Base-by-base conservation (phyloP, 1,284 basidiomycete species). In the Rhodotorula sp. region DNA sequence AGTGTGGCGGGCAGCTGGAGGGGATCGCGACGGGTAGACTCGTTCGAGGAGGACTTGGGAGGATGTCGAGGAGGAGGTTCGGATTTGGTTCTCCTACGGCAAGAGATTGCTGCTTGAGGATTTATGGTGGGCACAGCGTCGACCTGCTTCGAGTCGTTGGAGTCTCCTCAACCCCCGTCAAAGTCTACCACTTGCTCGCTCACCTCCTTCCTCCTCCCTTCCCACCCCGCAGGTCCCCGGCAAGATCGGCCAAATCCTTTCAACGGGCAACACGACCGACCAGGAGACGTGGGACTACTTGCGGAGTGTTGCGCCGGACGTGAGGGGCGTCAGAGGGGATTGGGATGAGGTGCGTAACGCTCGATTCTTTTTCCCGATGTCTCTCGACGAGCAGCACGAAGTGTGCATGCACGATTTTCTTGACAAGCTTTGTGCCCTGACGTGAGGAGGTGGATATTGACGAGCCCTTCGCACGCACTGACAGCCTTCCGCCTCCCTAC, bases 181-280 rank as follows among this genome's bases (percentile, higher is more conserved):
- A 10, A 15, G 11, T 24, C 46, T 22, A 10, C 32, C 63, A 11
- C 19, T 11, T 32, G 13, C 47, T 15, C 22, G 13, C 57, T 51
- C 17, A 44, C 36, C 24, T 29, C 22, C 32, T 9, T 20, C 19
- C 34, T n/a, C 47, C 54, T 53, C 27, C 20, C 22, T 15, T 20
- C 32, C 39, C 3, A 13, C 29, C 19, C 2, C 34, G 17, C 54
- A 69, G 82, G 94, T 4, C 88, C 82, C 95, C 17, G 95, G 96
- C 48, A 99, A 99, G 83, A 99, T 99, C 52, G 92, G 95, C 74
- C 95, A 99, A 81, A 96, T 99, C 72, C 85, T 99, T 46, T 96
- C 94, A 80, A 99, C 95, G 0, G 96, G 95, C 59, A 99, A 99
- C 79, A 89, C 98, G 20, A 96, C 93, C 80, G 96, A 99, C 82